These are phyloP conservation scores for Teunomyces kruisii DNA, from an alignment of 805 yeast genomes.

Conservation along the genomic window DNA sequence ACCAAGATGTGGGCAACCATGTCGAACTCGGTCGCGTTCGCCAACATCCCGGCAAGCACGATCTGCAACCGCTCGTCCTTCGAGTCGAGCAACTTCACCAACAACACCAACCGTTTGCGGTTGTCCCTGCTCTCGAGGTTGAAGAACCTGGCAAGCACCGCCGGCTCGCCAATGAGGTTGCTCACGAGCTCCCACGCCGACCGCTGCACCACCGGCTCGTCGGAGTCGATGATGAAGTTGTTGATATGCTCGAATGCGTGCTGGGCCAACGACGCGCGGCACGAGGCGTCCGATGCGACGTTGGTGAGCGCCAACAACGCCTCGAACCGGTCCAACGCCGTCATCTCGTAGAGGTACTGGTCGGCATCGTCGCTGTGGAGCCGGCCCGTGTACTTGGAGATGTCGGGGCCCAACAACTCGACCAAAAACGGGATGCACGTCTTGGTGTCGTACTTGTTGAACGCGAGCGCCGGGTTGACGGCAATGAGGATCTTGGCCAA, in stretches of 20 bases:
- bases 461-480: constrained; percentile 42
- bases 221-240: constrained; percentile 38
- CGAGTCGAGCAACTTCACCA: constrained; percentile 36
- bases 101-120: constrained; percentile 25
- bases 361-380: constrained; percentile 9
- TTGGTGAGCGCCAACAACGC: constrained; percentile 68
- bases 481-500: constrained; percentile 47
- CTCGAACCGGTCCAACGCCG: constrained; percentile 49
- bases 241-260: constrained; percentile 41
- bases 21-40: constrained; percentile 41
- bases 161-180: constrained; percentile 50
- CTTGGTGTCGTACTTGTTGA: constrained; percentile 39
- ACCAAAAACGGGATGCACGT: constrained; percentile 50
- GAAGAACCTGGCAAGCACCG: constrained; percentile 55
- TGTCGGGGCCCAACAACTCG: constrained; percentile 41
- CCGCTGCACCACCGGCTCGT: constrained; percentile 47
- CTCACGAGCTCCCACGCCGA: constrained; percentile 64
- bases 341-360: constrained; percentile 27
- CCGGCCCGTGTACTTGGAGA: constrained; percentile 17
- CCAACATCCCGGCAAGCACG: constrained; percentile 37
- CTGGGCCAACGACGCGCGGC: constrained; percentile 16
- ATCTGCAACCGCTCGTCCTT: constrained; percentile 27
- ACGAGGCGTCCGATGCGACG: constrained; percentile 42
- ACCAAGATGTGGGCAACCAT: constrained; percentile 31
- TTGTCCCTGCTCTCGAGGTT: constrained; percentile 41